These are phyloP conservation scores for Colletotrichum lentis DNA, from an alignment of 2,329 filamentous ascomycete species.

Conservation along the genomic window DNA sequence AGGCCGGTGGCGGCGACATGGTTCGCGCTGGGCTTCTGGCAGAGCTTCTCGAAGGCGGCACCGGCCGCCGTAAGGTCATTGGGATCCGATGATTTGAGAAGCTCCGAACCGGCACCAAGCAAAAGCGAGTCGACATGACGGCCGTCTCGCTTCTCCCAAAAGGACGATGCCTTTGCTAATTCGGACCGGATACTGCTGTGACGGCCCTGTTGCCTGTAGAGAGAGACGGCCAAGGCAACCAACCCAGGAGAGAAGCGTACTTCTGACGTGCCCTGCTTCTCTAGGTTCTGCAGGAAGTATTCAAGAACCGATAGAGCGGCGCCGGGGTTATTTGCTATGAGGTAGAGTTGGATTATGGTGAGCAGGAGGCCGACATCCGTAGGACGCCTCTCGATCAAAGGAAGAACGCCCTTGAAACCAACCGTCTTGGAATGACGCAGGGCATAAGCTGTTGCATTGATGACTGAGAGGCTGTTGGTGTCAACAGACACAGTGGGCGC, in stretches of 20 bases:
- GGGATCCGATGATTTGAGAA: conserved; percentile 76
- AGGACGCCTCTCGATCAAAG: conserved; percentile 76
- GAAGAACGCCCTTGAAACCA: conserved; percentile 73
- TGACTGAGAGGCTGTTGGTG: conserved; percentile 55
- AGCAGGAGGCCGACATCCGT: conserved; percentile 82
- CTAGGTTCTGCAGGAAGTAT: conserved; percentile 75
- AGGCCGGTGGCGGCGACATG: conserved; percentile 79
- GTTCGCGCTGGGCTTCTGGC: conserved; percentile 71
- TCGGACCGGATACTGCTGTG: conserved; percentile 75
- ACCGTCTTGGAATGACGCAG: conserved; percentile 62
- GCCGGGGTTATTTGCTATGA: conserved; percentile 73
- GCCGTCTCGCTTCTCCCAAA: conserved; percentile 74
- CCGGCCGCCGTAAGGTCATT: conserved; percentile 76
- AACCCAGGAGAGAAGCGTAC: conserved; percentile 85
- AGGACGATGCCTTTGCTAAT: conserved; percentile 78
- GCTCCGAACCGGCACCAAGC: conserved; percentile 80
- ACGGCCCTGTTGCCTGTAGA: conserved; percentile 81
- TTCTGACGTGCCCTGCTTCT: conserved; percentile 68
- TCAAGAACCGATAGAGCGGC: conserved; percentile 81
- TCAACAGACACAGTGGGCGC: conserved; percentile 45
- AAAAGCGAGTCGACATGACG: conserved; percentile 69
- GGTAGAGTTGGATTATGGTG: conserved; percentile 82
- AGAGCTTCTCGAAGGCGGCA: conserved; percentile 79
- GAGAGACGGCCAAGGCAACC: conserved; percentile 78
- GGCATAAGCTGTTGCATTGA: conserved; percentile 72